Conservation (phyloP, 2,329 filamentous ascomycete genomes). For the Penicillium sp. region DNA sequence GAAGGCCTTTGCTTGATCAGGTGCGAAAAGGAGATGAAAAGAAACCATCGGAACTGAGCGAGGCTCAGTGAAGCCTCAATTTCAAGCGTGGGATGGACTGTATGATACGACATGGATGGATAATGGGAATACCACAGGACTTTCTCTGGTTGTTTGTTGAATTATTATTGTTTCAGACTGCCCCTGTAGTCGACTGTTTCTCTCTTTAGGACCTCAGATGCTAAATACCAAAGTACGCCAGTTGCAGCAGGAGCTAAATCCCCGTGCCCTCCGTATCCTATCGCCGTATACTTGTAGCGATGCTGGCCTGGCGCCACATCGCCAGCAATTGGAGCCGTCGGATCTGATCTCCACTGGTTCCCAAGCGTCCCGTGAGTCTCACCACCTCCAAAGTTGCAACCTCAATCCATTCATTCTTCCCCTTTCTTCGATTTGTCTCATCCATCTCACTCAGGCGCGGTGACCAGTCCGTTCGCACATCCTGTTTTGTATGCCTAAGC, state of each 20-base stretch:
- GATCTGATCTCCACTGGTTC: neutral
- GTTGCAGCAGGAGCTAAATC: neutral
- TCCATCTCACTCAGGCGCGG: neutral
- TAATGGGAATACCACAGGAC: constrained; percentile 20
- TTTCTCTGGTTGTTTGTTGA: constrained; percentile 16
- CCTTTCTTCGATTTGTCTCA: neutral
- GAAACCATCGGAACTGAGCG: constrained; percentile 3
- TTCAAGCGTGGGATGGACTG: constrained; percentile 12
- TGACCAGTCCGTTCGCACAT: neutral
- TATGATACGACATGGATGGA: constrained; percentile 22
- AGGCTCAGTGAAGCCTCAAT: constrained; percentile 2
- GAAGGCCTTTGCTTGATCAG: neutral
- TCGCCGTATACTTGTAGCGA: neutral
- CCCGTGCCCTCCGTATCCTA: neutral
- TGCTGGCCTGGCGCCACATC: neutral
- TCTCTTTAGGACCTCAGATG: constrained; percentile 14
- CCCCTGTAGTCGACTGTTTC: constrained; percentile 11
- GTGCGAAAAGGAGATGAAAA: constrained; percentile 6
- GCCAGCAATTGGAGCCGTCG: neutral
- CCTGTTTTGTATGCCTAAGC: neutral
- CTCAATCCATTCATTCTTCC: neutral
- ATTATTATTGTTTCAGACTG: constrained; percentile 17
- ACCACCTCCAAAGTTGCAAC: neutral
- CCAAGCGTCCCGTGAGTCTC: neutral
- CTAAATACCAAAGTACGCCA: neutral